Base-by-base conservation (phyloP, 2,329 filamentous ascomycete species). In the Paramyrothecium roridum region DNA sequence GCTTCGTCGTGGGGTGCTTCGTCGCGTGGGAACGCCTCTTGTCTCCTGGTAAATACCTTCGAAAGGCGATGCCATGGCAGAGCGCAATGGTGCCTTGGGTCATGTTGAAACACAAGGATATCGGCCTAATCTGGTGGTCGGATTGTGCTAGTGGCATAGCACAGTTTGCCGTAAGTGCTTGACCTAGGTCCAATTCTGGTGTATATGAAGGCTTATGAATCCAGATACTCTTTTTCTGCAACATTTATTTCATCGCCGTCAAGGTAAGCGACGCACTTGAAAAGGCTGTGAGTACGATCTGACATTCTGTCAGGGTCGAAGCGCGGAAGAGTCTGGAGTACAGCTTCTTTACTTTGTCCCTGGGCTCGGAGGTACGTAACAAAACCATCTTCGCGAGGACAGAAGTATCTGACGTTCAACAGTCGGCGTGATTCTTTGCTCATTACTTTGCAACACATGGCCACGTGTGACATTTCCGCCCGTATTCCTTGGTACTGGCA, bases 241-340 rank as follows among this genome's bases (percentile, higher is more conserved):
- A 82, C 17, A 78, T 89, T 19, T 90, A 88, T 67, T 89, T 89
- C 66, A 81, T 82, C 2, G 70, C 87, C 17, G 85, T 88, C 3
- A 67, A 69, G 62, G 71, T 70, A 58, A 52, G 62, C 17, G 16
- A 26, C 37, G 3, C 10, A 57, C 13, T 48, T 16, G 4, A 22
- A 20, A 20, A 20, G 16, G 37, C 7, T 21, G 21, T 20, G 8
- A 13, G 40, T 45, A 17, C 16, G 4, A 13, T 3, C 8, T 20
- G 22, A 52, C 34, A 19, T 16, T 6, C 6, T 2, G 8, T 0
- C 72, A 83, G 67, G 77, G 75, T 7, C 82, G 81, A 57, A 67
- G 59, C 60, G 75, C 72, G 26, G 79, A 77, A 22, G 64, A 80
- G 50, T 77, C 84, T 1, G 84, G 84, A 3, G 63, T 79, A 1